Evolutionary conservation across 805 yeast genomes (phyloP).

Genomic region (Barnettozyma wickerhamii): DNA sequence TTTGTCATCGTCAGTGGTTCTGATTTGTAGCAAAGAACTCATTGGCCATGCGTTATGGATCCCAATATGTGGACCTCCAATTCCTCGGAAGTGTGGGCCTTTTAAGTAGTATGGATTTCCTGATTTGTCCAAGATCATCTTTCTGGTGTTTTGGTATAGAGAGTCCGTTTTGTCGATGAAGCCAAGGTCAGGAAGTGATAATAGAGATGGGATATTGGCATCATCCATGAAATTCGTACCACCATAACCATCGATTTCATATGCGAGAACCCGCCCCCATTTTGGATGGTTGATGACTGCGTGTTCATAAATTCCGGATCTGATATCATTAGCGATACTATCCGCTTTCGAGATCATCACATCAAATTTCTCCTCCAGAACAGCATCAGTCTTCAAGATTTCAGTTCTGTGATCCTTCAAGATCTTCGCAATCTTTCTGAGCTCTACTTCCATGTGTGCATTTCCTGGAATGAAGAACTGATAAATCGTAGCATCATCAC

Average conservation of each 20-base stretch:
- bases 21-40: constrained; percentile 69
- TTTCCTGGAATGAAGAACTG: constrained; percentile 86
- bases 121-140: constrained; percentile 59
- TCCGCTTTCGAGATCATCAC: constrained; percentile 27
- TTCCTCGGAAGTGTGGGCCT: constrained; percentile 65
- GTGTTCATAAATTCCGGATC: constrained; percentile 52
- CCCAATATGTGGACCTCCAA: constrained; percentile 92
- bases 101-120: constrained; percentile 77
- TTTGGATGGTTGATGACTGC: constrained; percentile 65
- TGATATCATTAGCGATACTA: constrained; percentile 38
- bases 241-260: constrained; percentile 87
- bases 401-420: constrained; percentile 20
- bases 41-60: constrained; percentile 85
- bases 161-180: constrained; percentile 46
- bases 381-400: constrained; percentile 14
- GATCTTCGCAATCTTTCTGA: constrained; percentile 34
- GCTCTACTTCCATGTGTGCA: constrained; percentile 67
- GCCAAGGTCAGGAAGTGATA: constrained; percentile 79
- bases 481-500: constrained; percentile 79
- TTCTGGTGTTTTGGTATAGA: constrained; percentile 73
- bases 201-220: constrained; percentile 80
- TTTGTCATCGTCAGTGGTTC: constrained; percentile 68
- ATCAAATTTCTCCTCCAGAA: constrained; percentile 25
- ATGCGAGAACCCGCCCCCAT: constrained; percentile 79
- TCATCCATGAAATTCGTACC: constrained; percentile 77